Base-by-base conservation (phyloP, 331 rosid species). In the Rhamnella rubrinervis region DNA sequence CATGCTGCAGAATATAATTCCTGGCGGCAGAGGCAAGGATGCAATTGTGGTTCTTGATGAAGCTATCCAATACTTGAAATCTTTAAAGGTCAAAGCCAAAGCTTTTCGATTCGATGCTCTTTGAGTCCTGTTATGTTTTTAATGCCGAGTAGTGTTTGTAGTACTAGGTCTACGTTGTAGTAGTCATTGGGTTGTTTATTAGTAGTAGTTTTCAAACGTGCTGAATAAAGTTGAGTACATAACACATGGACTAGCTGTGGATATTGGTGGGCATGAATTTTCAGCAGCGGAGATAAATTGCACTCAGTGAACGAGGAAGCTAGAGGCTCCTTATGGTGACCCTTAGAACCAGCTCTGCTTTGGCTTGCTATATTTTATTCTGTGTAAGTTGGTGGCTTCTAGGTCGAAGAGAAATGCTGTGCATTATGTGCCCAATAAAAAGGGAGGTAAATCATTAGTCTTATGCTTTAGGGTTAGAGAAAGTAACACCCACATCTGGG, bases 11-110 rank as follows among this genome's bases (percentile, higher is more conserved):
- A 70, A 85, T 78, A 80, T 95, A 57, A 89, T 95, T 61, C 99
- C 99, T 2, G 91, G 86, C 38, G 91, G 88, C 15, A 77, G 76
- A 62, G 97, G 84, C 65, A 89, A 85, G 84, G 93, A 83, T 25
- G 84, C 96, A 7, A 65, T 89, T 2, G 83, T 73, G 76, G 95
- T 95, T 66, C 85, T 95, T 0, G 99, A 91, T 25, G 92, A 95
- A 75, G 95, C 99, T 18, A 95, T 95, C 52, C 75, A 47, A 14
- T 87, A 89, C 87, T 81, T 95, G 64, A 95, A 84, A 47, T 80
- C 88, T 1, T 60, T 95, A 73, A 95, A 85, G 85, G 71, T 75
- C 61, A 87, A 80, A 66, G 96, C 93, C 41, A 73, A 65, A 71
- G 81, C 87, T 38, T 81, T 89, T 1, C 92, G 96, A n/a, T 81